Percentiles rank a stretch among this genome's conserved stretches.
These are phyloP conservation scores for Rosa hybrid DNA, from an alignment of 331 rosid species.

Conservation along the genomic window DNA sequence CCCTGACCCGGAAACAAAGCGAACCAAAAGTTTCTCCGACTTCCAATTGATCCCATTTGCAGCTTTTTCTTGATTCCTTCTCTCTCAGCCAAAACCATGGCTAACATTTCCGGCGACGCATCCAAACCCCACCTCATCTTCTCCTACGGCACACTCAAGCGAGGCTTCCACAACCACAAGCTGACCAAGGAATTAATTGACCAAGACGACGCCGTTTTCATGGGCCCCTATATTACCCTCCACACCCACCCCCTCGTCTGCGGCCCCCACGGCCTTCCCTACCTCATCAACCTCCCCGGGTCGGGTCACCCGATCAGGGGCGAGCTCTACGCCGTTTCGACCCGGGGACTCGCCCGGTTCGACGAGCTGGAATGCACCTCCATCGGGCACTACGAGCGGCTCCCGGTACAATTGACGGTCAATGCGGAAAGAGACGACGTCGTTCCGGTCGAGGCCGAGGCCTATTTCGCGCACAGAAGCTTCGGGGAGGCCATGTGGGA, in stretches of 20 bases:
- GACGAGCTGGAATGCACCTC: conserved; percentile 61
- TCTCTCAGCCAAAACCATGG: conserved; percentile 4
- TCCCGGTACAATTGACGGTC: conserved; percentile 29
- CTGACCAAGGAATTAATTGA: conserved; percentile 38
- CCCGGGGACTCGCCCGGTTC: conserved; percentile 39
- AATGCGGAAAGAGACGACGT: not conserved
- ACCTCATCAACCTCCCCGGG: conserved; percentile 63
- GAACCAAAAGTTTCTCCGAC: not conserved
- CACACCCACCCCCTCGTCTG: conserved; percentile 47
- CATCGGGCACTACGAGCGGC: conserved; percentile 57
- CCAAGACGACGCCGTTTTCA: conserved; percentile 43
- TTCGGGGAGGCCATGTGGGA: conserved; percentile 56
- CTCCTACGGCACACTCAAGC: conserved; percentile 69
- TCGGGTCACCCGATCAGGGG: conserved; percentile 50
- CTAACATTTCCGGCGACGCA: not conserved
- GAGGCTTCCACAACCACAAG: conserved; percentile 52
- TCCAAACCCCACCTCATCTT: conserved; percentile 32
- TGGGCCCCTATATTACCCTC: conserved; percentile 36
- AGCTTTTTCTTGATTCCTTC: too few relatives aligned
- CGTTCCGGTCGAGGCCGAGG: conserved; percentile 44
- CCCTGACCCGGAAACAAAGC: not conserved
- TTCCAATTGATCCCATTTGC: not conserved
- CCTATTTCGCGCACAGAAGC: conserved; percentile 50
- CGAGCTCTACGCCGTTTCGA: conserved; percentile 57
- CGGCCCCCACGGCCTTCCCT: conserved; percentile 67